Conservation (phyloP, 2,329 filamentous ascomycete species). For the Apiospora phragmitis region DNA sequence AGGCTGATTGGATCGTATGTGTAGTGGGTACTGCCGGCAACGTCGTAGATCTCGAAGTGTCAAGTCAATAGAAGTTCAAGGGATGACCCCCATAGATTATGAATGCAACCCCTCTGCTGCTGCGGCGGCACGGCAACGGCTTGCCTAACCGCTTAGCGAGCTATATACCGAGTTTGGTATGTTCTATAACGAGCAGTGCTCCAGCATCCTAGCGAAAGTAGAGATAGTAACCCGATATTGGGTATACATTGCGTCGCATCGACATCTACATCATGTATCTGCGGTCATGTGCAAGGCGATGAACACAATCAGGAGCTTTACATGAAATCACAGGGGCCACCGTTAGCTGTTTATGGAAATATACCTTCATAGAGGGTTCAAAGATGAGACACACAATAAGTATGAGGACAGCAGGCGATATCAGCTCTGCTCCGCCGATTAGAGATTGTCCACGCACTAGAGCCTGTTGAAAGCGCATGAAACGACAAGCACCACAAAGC, state of each 20-base stretch:
- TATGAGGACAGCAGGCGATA: constrained; percentile 16
- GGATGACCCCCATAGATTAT: neutral
- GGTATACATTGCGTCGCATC: neutral
- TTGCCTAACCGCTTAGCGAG: constrained; percentile 3
- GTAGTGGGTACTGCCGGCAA: neutral
- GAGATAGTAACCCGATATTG: neutral
- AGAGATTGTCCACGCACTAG: constrained; percentile 33
- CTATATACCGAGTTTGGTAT: neutral
- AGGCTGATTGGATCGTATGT: no score
- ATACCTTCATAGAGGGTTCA: neutral
- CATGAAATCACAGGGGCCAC: neutral
- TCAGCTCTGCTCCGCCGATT: constrained; percentile 32
- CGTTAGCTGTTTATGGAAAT: neutral
- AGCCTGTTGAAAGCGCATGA: constrained; percentile 32
- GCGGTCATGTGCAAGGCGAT: neutral
- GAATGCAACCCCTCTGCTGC: constrained; percentile 2
- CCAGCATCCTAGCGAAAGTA: neutral
- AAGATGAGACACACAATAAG: constrained; percentile 16
- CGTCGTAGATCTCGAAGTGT: neutral
- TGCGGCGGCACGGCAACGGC: constrained; percentile 3
- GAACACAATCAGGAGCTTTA: neutral
- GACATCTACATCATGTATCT: neutral
- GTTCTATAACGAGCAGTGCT: no score
- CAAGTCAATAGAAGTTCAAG: neutral
- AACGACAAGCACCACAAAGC: constrained; percentile 30